Conservation (phyloP, 73 alveolate genomes). For the Paramecium primaurelia region DNA sequence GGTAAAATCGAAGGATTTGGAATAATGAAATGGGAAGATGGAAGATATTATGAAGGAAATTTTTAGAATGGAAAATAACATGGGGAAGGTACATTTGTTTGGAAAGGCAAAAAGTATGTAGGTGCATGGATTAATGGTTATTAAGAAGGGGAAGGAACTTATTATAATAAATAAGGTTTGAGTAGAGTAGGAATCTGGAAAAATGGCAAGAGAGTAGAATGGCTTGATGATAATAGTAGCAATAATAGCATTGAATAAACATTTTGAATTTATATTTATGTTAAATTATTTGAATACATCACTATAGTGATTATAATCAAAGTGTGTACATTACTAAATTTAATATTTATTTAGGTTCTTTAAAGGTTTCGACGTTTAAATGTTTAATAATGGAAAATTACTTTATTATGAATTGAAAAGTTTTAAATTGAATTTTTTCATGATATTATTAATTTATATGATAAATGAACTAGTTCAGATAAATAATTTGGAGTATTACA, state of each 20-base stretch:
- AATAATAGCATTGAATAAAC: not conserved
- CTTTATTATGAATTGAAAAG: too few relatives aligned
- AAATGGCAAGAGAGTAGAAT: constrained; percentile 49
- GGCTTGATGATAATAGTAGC: not conserved
- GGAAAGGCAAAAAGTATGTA: constrained; percentile 74
- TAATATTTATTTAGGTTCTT: too few relatives aligned
- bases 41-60: constrained; percentile 70
- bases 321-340: not conserved
- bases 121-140: constrained; percentile 84
- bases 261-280: not conserved
- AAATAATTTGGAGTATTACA: not conserved
- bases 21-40: constrained; percentile 71
- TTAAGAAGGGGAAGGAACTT: constrained; percentile 70
- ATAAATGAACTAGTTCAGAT: not conserved
- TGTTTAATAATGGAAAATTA: too few relatives aligned
- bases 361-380: too few relatives aligned
- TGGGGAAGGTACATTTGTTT: constrained; percentile 68
- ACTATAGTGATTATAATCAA: not conserved
- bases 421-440: too few relatives aligned
- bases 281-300: not conserved
- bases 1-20: constrained; percentile 79
- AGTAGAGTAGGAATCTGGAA: constrained; percentile 49
- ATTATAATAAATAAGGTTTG: constrained; percentile 26
- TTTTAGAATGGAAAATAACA: constrained; percentile 64
- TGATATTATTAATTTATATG: too few relatives aligned